Percentiles rank a stretch among this genome's conserved stretches.
phyloP scores from a whole-genome alignment of 306 rosid species.

The Rosa chinensis region DNA sequence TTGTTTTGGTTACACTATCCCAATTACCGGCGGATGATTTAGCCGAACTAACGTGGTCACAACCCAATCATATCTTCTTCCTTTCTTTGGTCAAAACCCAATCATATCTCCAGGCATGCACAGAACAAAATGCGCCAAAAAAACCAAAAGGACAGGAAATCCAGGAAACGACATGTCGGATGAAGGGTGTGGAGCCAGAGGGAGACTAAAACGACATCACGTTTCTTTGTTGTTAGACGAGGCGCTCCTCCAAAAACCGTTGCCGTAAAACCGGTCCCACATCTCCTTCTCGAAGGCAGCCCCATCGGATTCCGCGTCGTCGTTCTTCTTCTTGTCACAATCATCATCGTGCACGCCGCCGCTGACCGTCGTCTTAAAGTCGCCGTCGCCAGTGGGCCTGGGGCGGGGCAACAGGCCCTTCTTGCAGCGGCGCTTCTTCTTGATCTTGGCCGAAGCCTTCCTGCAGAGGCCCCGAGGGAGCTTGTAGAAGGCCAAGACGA shows the following conservation, averaged over 20 bases:
- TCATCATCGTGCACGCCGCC: not conserved
- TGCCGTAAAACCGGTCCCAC: conserved; percentile 62
- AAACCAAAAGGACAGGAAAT: too few relatives aligned
- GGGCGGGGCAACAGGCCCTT: conserved; percentile 21
- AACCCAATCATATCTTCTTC: not conserved
- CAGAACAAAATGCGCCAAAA: too few relatives aligned
- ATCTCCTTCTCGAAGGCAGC: conserved; percentile 56
- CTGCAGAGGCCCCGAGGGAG: conserved; percentile 50
- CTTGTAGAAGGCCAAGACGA: conserved; percentile 49
- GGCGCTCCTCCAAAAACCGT: conserved; percentile 78
- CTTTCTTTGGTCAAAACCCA: too few relatives aligned
- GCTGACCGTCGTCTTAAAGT: not conserved
- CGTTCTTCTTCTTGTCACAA: not conserved
- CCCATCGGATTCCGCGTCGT: conserved; percentile 18
- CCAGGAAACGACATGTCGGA: not conserved
- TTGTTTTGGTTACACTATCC: too few relatives aligned
- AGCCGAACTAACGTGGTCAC: not conserved
- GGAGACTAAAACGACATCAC: conserved; percentile 12
- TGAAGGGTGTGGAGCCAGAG: not conserved
- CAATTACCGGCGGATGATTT: too few relatives aligned
- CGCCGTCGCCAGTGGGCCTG: not conserved
- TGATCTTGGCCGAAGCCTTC: conserved; percentile 42
- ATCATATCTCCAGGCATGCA: too few relatives aligned
- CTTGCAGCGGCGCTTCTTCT: conserved; percentile 13
- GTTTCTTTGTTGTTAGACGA: conserved; percentile 43